Conservation (phyloP, 495 filamentous ascomycete species). For the Bombardia bombarda region DNA sequence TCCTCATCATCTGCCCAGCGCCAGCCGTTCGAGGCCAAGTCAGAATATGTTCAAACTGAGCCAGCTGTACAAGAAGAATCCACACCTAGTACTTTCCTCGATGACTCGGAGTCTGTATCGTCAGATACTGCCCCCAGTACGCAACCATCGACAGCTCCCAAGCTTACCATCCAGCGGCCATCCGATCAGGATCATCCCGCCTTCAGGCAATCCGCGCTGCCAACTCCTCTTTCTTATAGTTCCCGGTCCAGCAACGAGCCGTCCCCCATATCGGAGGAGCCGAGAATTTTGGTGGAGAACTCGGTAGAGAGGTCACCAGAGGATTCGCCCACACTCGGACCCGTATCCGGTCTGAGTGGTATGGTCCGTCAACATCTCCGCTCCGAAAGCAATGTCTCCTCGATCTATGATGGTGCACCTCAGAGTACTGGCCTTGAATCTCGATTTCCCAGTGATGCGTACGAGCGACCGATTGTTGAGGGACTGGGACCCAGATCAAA, state of each 20-base stretch:
- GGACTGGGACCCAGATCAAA: constrained; percentile 33
- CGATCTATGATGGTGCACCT: constrained; percentile 48
- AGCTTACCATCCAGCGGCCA: constrained; percentile 28
- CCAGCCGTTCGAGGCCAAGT: constrained; percentile 11
- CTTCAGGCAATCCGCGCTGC: constrained; percentile 29
- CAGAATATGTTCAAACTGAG: constrained; percentile 8
- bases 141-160: constrained; percentile 6
- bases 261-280: constrained; percentile 14
- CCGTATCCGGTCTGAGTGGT: constrained; percentile 62
- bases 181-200: constrained; percentile 39
- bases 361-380: constrained; percentile 84
- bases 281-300: constrained; percentile 13
- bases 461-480: constrained; percentile 14
- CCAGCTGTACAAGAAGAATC: constrained; percentile 28
- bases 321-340: constrained; percentile 79
- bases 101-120: constrained; percentile 22
- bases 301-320: constrained; percentile 22
- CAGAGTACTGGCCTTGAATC: constrained; percentile 25
- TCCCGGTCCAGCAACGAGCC: constrained; percentile 16
- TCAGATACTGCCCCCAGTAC: constrained; percentile 5
- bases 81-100: constrained; percentile 29
- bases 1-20: constrained; percentile 25
- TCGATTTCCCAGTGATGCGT: constrained; percentile 27
- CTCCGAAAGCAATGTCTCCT: constrained; percentile 71
- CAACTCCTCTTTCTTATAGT: constrained; percentile 25